Evolutionary conservation across 208 protist species (phyloP), one percentile per base, ranked within the genome.

Genomic region (Leishmania braziliensis): DNA sequence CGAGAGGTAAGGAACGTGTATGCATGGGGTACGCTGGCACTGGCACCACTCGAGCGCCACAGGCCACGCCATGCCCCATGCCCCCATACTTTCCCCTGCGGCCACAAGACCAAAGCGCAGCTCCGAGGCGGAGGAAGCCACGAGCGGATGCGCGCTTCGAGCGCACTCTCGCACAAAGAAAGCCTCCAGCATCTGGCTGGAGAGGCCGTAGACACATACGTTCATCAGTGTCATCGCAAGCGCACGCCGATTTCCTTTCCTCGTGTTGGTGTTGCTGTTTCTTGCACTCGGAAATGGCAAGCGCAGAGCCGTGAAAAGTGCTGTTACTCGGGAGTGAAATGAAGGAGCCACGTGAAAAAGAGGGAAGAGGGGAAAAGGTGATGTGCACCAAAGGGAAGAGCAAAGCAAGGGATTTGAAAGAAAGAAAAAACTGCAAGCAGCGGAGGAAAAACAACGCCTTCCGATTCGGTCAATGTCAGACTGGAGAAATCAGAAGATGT

Each of bases 31-130:
- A 23, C 60, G 54, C 43, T 77, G 46, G n/a, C 77, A 78, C 58
- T 29, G n/a, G 51, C 73, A 84, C 29, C 66, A 77, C 60, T 87
- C 58, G 58, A 95, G 76, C 20, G 79, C 23, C 46, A 95, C 53
- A 26, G 91, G 88, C 72, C 77, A 81, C 23, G 79, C 73, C 0
- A 78, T 72, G 10, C 91, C 91, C 91, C 91, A 95, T 36, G 77
- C 77, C 48, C 91, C 91, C 66, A 93, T 86, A 54, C 77, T 78
- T 10, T 78, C 78, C 23, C 77, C 75, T 12, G 62, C 84, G 12
- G 80, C 78, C 20, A 93, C 88, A 39, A 95, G 78, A 39, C 78
- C 91, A 39, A 93, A 87, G 53, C 87, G 81, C 36, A 95, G 60
- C 39, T 90, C 78, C 53, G 84, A 80, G 20, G 68, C 33, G 3